These are phyloP conservation scores for Aegilops sharonensis DNA, from an alignment of 176 grass and related monocot genomes.

Conservation along the genomic window DNA sequence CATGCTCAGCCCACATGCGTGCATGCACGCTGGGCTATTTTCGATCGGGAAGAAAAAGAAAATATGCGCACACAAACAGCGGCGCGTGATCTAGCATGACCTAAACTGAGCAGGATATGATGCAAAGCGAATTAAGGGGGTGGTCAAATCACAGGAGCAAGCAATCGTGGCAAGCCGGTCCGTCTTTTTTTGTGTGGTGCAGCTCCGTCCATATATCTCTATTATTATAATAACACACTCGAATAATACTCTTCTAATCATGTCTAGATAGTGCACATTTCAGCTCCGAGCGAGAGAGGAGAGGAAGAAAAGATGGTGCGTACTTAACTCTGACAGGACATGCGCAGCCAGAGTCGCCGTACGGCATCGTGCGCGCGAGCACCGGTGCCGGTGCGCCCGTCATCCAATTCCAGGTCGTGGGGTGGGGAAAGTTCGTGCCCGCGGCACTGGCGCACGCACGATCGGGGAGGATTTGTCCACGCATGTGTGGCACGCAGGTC, in stretches of 20 bases:
- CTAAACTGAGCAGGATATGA: neutral
- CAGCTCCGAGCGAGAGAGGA: neutral
- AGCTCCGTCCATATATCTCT: neutral
- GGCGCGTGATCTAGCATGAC: neutral
- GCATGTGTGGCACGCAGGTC: constrained; percentile 20
- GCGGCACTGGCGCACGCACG: neutral
- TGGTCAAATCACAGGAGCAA: constrained; percentile 23
- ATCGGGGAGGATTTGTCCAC: neutral
- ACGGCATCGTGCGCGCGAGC: neutral
- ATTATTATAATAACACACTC: neutral
- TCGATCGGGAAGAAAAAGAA: neutral
- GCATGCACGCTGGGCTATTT: neutral
- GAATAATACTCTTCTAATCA: neutral
- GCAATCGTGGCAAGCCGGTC: neutral
- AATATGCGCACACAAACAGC: neutral
- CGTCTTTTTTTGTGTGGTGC: neutral
- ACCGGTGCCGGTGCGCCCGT: neutral
- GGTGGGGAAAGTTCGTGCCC: neutral
- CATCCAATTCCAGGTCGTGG: neutral
- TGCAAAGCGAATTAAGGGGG: neutral
- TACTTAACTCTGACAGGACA: neutral
- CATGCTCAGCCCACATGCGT: neutral
- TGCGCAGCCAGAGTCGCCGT: neutral
- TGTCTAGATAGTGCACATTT: neutral
- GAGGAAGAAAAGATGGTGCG: neutral